A percentile compares a stretch with the other conserved stretches of the same genome.
phyloP scores from a whole-genome alignment of 768 basidiomycete species.

The Podaxis mareebaensis region DNA sequence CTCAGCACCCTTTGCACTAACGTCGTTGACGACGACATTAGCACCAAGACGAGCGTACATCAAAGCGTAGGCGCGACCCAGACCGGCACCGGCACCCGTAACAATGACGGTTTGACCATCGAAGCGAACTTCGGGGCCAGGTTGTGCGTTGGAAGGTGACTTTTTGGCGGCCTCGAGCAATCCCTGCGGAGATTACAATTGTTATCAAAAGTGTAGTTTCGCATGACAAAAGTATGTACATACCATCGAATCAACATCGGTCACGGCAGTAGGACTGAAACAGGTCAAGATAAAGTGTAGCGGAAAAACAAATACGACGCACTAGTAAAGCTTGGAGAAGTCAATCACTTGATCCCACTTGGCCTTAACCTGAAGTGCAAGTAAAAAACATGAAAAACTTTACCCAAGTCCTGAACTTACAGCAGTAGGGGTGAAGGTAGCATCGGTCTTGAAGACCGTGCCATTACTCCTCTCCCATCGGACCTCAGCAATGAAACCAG shows the following conservation, averaged over 20 bases:
- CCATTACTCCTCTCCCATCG: slow-evolving; percentile 94
- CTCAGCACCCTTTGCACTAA: slow-evolving; percentile 82
- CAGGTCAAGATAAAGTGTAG: slow-evolving; percentile 11
- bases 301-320: slow-evolving; percentile 28
- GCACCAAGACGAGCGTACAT: slow-evolving; percentile 95
- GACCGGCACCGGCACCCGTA: slow-evolving; percentile 93
- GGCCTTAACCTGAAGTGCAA: slow-evolving; percentile 61
- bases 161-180: slow-evolving; percentile 66
- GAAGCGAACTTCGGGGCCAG: slow-evolving; percentile 71
- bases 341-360: slow-evolving; percentile 83
- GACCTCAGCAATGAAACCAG: slow-evolving; percentile 88
- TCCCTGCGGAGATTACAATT: slow-evolving; percentile 30
- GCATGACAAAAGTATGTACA: slow-evolving; percentile 11
- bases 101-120: slow-evolving; percentile 91
- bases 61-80: slow-evolving; percentile 88
- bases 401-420: slow-evolving; percentile 40
- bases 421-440: slow-evolving; percentile 91
- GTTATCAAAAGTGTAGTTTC: background rate
- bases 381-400: background rate
- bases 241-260: slow-evolving; percentile 64
- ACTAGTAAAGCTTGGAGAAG: slow-evolving; percentile 74
- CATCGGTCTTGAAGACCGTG: slow-evolving; percentile 85
- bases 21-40: slow-evolving; percentile 95
- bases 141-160: slow-evolving; percentile 68
- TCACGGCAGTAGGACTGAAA: slow-evolving; percentile 61